Base-by-base conservation (phyloP, 2,329 filamentous ascomycete genomes). In the Coleophoma eucalyptorum region DNA sequence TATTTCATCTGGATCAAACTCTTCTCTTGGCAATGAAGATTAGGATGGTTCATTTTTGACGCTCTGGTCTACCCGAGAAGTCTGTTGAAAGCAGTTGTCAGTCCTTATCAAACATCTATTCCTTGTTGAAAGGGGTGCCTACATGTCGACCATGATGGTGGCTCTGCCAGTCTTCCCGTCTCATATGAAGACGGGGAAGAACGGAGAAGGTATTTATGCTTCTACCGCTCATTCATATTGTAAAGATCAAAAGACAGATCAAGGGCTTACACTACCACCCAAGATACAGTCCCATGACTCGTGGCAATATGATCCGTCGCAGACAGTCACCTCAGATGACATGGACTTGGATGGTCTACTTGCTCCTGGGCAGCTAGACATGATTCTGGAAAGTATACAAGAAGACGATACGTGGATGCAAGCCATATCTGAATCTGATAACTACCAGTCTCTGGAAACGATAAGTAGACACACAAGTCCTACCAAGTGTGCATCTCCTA, bases 181-280 rank as follows among this genome's bases (percentile, higher is more conserved):
- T n/a, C 19, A 33, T 32, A 5, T 49, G 43, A 45, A 26, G 46
- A 49, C 43, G 37, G 40, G 13, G 20, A 21, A 35, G 42, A 50
- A 54, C 33, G 50, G 53, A 59, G 59, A 60, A 61, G 56, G 55
- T 60, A 60, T 52, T 57, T 56, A 59, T 58, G 55, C 58, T 59
- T 58, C 57, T 57, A 48, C 54, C 45, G 32, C 38, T 43, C 41
- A 18, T 41, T 46, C 41, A 38, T 12, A 44, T 34, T 46, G 41
- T 43, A 50, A 46, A 52, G 16, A 47, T 46, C 50, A 46, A 50
- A 44, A 50, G 43, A 49, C 53, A 54, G 50, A 58, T 57, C 58
- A 54, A 55, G 55, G 57, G 54, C 58, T 61, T 61, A 61, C 58
- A 61, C 55, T 54, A 38, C 50, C 54, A 55, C 54, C 54, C 50